phyloP scores from a whole-genome alignment of 495 filamentous ascomycete genomes.

The Podospora pseudocomata region DNA sequence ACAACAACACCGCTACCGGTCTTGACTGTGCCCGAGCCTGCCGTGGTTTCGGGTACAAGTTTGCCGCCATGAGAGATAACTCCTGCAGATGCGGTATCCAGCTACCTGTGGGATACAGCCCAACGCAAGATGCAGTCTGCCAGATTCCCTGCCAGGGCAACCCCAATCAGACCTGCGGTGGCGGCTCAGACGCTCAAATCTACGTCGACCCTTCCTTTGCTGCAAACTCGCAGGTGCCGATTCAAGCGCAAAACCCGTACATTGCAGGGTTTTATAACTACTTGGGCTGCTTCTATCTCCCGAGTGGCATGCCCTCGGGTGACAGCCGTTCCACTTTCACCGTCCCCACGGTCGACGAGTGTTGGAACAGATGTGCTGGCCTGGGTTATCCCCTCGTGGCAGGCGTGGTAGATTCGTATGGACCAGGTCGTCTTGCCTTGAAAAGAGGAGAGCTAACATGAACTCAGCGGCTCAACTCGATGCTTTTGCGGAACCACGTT shows the following conservation, averaged over 20 bases:
- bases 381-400: slow-evolving; percentile 2
- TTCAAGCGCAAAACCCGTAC: not conserved
- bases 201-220: slow-evolving; percentile 25
- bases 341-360: not conserved
- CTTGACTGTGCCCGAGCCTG: slow-evolving; percentile 27
- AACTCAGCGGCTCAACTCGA: not conserved
- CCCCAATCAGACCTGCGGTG: slow-evolving; percentile 17
- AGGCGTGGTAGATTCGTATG: not conserved
- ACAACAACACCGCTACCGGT: slow-evolving; percentile 27
- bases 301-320: not conserved
- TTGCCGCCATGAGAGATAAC: slow-evolving; percentile 20
- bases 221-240: slow-evolving; percentile 11
- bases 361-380: slow-evolving; percentile 2
- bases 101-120: slow-evolving; percentile 12
- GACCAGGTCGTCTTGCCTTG: not conserved
- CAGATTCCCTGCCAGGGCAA: slow-evolving; percentile 19
- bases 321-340: not conserved
- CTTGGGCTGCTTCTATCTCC: slow-evolving; percentile 6
- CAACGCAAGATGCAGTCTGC: slow-evolving; percentile 6
- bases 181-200: slow-evolving; percentile 12
- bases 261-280: not conserved
- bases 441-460: not conserved
- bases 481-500: slow-evolving; percentile 4
- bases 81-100: slow-evolving; percentile 26
- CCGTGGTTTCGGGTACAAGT: slow-evolving; percentile 30